A percentile compares a stretch with the other conserved stretches of the same genome.
phyloP scores from a whole-genome alignment of 2,329 filamentous ascomycete genomes.

The Periconia sp. region DNA sequence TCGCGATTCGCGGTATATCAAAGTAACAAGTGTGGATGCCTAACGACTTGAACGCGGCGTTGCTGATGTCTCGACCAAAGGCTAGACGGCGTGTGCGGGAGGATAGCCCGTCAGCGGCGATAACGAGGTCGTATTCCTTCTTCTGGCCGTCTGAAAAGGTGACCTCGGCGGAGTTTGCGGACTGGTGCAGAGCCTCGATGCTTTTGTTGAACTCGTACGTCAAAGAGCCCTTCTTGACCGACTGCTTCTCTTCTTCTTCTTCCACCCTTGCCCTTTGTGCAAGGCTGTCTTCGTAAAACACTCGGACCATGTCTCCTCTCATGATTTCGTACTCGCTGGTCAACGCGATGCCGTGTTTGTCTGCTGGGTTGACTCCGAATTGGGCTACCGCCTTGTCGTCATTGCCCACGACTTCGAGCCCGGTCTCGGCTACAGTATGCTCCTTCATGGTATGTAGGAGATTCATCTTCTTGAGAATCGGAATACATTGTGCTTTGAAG shows the following conservation, averaged over 20 bases:
- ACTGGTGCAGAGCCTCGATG: constrained; percentile 31
- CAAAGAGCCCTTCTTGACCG: constrained; percentile 18
- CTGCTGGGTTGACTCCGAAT: constrained; percentile 14
- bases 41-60: constrained; percentile 14
- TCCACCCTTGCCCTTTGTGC: constrained; percentile 35
- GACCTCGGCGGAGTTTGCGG: constrained; percentile 37
- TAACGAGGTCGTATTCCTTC: constrained; percentile 53
- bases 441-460: constrained; percentile 38
- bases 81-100: constrained; percentile 44
- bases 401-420: constrained; percentile 39
- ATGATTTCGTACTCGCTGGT: constrained; percentile 47
- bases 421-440: constrained; percentile 41
- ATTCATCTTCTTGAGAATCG: constrained; percentile 45
- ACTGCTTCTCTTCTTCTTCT: constrained; percentile 15
- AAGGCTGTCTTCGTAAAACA: constrained; percentile 52
- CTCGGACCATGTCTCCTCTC: constrained; percentile 54
- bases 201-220: constrained; percentile 30
- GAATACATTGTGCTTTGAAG: constrained; percentile 46
- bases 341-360: neutral
- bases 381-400: constrained; percentile 16
- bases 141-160: constrained; percentile 47
- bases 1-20: constrained; percentile 32
- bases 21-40: constrained; percentile 39
- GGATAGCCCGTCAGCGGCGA: constrained; percentile 57
- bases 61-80: constrained; percentile 8